These are phyloP conservation scores for Curvularia verruculosa DNA, from an alignment of 2,329 filamentous ascomycete genomes.

Conservation along the genomic window DNA sequence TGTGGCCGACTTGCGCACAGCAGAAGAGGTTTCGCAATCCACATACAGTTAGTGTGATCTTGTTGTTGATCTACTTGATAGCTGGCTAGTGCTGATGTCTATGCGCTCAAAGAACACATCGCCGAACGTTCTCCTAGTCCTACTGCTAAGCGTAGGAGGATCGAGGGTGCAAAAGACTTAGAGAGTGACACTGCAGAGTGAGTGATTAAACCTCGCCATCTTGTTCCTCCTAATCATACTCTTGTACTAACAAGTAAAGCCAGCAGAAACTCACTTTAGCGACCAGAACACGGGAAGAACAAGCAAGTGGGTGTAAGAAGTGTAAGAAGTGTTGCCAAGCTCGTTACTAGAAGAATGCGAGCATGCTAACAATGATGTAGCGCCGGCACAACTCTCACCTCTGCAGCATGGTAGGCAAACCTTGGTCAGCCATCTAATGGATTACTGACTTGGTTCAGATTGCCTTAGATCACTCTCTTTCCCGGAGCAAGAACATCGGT, in stretches of 20 bases:
- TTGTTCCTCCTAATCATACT: not conserved
- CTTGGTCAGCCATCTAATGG: not conserved
- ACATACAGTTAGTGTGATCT: not conserved
- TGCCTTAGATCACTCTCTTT: constrained; percentile 20
- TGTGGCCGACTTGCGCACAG: not conserved
- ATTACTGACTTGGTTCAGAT: constrained; percentile 2
- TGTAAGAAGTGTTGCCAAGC: not conserved
- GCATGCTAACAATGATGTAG: not conserved
- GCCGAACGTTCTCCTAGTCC: not conserved
- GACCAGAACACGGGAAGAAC: not conserved
- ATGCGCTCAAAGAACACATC: not conserved
- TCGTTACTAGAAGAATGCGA: not conserved
- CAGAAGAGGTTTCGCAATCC: not conserved
- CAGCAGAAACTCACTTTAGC: not conserved
- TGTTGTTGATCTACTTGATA: not conserved
- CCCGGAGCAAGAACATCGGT: constrained; percentile 16
- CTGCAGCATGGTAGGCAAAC: not conserved
- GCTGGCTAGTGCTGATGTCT: not conserved
- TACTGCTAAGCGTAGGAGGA: not conserved
- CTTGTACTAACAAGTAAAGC: not conserved
- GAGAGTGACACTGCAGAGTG: not conserved
- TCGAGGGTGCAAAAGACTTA: not conserved
- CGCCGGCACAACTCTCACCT: not conserved
- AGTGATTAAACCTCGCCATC: not conserved
- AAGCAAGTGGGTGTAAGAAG: not conserved